Evolutionary conservation across 345 rosid genomes (phyloP).

Genomic region (Linum lewisii): DNA sequence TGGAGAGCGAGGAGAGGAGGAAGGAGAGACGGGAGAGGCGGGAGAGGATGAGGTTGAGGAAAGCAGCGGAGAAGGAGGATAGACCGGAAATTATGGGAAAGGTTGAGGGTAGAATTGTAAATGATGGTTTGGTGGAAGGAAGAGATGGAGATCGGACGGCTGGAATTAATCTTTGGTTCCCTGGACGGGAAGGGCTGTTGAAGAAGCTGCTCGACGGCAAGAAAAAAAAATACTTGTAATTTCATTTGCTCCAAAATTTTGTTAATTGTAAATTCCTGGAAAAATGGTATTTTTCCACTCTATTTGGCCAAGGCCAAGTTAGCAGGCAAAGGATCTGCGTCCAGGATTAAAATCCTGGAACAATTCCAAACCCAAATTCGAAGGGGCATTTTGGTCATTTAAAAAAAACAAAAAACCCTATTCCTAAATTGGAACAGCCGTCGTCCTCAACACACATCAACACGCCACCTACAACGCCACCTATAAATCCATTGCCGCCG

Average conservation of each 20-base stretch:
- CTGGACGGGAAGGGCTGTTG: slow-evolving; percentile 4
- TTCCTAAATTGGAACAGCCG: no score
- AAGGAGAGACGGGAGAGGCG: neutral
- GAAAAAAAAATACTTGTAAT: neutral
- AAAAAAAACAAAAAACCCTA: no score
- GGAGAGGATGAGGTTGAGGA: neutral
- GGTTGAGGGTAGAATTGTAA: neutral
- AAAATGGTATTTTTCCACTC: no score
- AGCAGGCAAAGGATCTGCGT: no score
- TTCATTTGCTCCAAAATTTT: neutral
- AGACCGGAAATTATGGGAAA: neutral
- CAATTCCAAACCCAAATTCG: no score
- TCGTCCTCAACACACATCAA: no score
- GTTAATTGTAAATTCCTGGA: no score
- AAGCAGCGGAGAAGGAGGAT: neutral
- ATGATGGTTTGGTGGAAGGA: neutral
- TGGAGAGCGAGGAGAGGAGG: neutral
- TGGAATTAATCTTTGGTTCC: neutral
- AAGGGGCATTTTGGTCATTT: no score
- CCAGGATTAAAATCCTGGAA: no score
- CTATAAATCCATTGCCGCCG: no score
- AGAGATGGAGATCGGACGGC: neutral
- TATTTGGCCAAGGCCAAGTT: no score
- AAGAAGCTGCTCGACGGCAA: neutral
- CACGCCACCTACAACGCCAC: no score